Conservation (phyloP, 352 stramenopile species). For the Pythium aristosporum region DNA sequence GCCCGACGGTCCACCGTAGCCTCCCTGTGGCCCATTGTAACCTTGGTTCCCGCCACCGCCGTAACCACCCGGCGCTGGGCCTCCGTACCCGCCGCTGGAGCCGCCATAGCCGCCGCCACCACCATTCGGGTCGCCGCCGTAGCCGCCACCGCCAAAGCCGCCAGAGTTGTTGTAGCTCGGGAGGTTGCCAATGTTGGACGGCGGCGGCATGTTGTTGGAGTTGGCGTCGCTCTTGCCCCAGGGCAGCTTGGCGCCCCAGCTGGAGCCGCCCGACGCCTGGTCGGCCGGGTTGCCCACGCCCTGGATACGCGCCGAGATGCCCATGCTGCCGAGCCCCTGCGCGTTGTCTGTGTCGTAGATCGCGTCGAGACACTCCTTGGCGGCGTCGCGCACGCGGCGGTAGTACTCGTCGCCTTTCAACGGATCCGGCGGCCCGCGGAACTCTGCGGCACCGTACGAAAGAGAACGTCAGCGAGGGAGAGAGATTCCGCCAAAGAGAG, state of each 20-base stretch:
- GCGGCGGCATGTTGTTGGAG: constrained; percentile 43
- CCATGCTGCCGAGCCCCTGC: constrained; percentile 59
- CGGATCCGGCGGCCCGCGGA: constrained; percentile 90
- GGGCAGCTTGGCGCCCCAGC: constrained; percentile 74
- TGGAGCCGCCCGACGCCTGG: constrained; percentile 35
- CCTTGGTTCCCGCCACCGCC: constrained; percentile 21
- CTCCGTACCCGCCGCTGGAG: constrained; percentile 31
- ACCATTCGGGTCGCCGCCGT: constrained; percentile 17
- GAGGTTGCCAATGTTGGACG: constrained; percentile 56
- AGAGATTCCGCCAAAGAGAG: no score
- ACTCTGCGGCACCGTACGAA: constrained; percentile 72
- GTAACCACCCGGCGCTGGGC: constrained; percentile 25
- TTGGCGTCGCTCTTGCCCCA: constrained; percentile 55
- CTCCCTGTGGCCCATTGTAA: constrained; percentile 33
- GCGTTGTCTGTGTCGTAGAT: constrained; percentile 91
- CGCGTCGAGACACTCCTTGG: constrained; percentile 94
- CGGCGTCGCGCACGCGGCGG: constrained; percentile 88
- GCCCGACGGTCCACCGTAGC: constrained; percentile 26
- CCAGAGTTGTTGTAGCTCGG: constrained; percentile 50
- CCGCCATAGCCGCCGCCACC: constrained; percentile 31
- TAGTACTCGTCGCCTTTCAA: constrained; percentile 95
- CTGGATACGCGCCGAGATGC: constrained; percentile 83
- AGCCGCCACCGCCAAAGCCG: constrained; percentile 39
- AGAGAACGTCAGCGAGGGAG: not conserved
- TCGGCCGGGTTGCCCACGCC: constrained; percentile 70